These are phyloP conservation scores for Sporothrix schenckii DNA, from an alignment of 2,329 filamentous ascomycete species.

Conservation along the genomic window DNA sequence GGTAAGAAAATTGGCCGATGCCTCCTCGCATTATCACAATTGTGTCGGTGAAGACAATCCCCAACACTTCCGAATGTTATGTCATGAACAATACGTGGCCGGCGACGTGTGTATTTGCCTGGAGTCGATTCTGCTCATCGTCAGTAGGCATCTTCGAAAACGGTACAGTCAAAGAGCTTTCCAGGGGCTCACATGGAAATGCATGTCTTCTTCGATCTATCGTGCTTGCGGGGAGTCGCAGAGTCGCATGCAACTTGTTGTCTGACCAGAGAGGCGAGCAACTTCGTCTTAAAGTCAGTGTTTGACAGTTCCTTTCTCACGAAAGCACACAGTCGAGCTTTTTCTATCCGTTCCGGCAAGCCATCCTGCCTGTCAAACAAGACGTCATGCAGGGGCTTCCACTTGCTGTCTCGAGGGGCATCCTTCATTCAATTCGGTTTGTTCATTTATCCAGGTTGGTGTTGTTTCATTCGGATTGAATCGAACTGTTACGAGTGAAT, in stretches of 20 bases:
- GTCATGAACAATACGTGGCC: background rate
- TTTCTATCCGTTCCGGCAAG: background rate
- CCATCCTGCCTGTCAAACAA: background rate
- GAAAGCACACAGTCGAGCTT: too few species aligned
- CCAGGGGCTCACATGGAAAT: background rate
- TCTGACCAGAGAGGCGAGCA: background rate
- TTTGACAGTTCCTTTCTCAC: background rate
- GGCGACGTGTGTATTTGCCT: background rate
- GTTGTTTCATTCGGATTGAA: slow-evolving; percentile 26
- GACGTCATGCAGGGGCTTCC: slow-evolving; percentile 14
- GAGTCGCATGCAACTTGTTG: background rate
- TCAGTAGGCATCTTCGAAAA: background rate
- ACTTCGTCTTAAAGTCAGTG: background rate
- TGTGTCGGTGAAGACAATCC: slow-evolving; percentile 1
- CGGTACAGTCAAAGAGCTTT: background rate
- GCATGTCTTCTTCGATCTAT: background rate
- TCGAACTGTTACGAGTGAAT: background rate
- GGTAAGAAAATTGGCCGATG: background rate
- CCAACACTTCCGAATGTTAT: background rate
- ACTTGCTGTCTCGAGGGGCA: background rate
- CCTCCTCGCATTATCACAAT: background rate
- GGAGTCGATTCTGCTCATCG: background rate
- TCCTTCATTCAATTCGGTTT: background rate
- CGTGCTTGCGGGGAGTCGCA: background rate
- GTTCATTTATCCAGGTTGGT: background rate